Conservation (phyloP, 177 flowering plant species). For the Vitis hybrid region DNA sequence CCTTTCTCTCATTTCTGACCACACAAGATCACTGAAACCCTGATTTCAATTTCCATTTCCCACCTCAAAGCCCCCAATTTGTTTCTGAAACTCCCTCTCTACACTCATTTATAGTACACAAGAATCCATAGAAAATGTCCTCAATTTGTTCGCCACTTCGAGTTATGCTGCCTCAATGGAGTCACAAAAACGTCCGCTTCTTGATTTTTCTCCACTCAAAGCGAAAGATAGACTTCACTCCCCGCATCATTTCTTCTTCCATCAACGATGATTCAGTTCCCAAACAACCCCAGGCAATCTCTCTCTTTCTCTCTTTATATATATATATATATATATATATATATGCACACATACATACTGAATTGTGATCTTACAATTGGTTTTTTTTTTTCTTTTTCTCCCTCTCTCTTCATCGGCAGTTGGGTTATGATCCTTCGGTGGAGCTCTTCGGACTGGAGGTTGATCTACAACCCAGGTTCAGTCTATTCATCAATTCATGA, state of each 20-base stretch:
- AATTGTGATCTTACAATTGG: neutral
- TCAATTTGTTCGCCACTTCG: slow-evolving; percentile 28
- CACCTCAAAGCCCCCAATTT: neutral
- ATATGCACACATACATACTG: neutral
- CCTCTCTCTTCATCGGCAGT: slow-evolving; percentile 32
- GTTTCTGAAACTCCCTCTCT: neutral
- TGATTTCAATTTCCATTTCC: neutral
- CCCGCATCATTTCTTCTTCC: slow-evolving; percentile 25
- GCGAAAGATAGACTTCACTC: slow-evolving; percentile 19
- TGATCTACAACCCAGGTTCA: slow-evolving; percentile 54
- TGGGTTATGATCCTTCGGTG: slow-evolving; percentile 67
- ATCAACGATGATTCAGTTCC: slow-evolving; percentile 28
- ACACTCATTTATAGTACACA: neutral
- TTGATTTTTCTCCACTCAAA: slow-evolving; percentile 29
- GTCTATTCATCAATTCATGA: neutral
- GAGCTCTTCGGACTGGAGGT: slow-evolving; percentile 67
- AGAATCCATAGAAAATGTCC: slow-evolving; percentile 15
- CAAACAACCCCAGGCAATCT: slow-evolving; percentile 29
- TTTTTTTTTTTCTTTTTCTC: neutral
- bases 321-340: no score
- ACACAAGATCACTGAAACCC: neutral
- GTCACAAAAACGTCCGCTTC: slow-evolving; percentile 15
- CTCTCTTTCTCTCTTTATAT: neutral
- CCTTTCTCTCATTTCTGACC: neutral
- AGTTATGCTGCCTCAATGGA: slow-evolving; percentile 27